Percentiles rank a stretch among this genome's conserved stretches.
These are phyloP conservation scores for Ophiostoma sp. DNA, from an alignment of 2,329 filamentous ascomycete species.

Conservation along the genomic window DNA sequence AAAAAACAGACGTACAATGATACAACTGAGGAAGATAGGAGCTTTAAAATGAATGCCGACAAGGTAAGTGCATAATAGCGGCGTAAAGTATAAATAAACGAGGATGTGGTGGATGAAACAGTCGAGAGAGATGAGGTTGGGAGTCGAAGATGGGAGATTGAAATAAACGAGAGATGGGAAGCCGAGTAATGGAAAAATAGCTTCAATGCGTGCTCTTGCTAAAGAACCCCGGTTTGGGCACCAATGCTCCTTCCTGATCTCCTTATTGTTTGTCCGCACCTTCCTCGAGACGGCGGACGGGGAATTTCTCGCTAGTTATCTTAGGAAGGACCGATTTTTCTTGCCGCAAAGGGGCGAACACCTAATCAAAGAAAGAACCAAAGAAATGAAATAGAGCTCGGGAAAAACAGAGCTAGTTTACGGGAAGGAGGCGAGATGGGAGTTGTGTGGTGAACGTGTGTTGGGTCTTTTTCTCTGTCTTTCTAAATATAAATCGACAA, in stretches of 20 bases:
- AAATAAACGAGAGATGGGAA: not conserved
- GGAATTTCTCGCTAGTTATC: slow-evolving; percentile 10
- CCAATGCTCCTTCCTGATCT: slow-evolving; percentile 13
- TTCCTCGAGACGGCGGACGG: slow-evolving; percentile 10
- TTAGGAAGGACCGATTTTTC: slow-evolving; percentile 8
- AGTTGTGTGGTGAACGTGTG: not conserved
- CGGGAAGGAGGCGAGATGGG: not conserved
- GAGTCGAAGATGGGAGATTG: slow-evolving; percentile 7
- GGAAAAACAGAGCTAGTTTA: not conserved
- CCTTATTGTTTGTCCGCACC: not conserved
- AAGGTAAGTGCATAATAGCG: not conserved
- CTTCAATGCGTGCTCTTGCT: not conserved
- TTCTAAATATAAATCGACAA: slow-evolving; percentile 6
- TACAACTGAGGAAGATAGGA: not conserved
- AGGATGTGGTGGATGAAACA: not conserved
- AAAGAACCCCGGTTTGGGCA: not conserved
- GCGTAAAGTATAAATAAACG: slow-evolving; percentile 2
- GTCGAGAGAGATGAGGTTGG: not conserved
- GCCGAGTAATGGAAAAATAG: not conserved
- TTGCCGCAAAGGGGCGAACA: slow-evolving; percentile 11
- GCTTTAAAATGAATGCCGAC: not conserved
- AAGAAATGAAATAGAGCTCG: not conserved
- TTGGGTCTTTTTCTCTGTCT: not conserved
- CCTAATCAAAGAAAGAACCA: not conserved
- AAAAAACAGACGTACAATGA: not conserved